Evolutionary conservation across 768 basidiomycete species (phyloP), one percentile per base, ranked within the genome.

Genomic region (Holtermanniella nyarrowii): DNA sequence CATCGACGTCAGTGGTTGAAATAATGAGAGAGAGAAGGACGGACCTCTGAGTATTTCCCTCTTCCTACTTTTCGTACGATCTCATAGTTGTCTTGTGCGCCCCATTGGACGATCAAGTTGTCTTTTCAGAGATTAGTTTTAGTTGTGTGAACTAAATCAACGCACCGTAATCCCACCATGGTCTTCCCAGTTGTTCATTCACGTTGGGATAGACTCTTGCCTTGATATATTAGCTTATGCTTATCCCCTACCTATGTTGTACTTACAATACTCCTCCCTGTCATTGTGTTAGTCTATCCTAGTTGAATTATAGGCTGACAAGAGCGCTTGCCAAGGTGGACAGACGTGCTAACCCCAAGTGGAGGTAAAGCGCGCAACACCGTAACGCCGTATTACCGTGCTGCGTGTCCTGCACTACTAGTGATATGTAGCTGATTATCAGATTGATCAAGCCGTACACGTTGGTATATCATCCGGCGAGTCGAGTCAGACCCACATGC

Each of bases 101-200:
- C 90, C 90, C 90, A 96, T 62, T 90, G 86, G n/a, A 96, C 72
- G 42, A 89, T 87, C 12, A 96, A 78, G 72, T 90, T 91, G 77
- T 96, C 88, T 70, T 39, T 26, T n/a, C 20, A 25, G 26, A 14
- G 10, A 37, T 10, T 22, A 24, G 48, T 26, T 26, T 18, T n/a
- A 48, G 16, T 27, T 13, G n/a, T 37, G 27, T 26, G 52, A 44
- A 50, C 47, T 42, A 48, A 51, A 45, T 51, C 55, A 56, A 68
- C 76, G 62, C 59, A 91, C 90, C 90, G 70, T 95, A 95, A 80
- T 95, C 90, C 71, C 88, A 84, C 90, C 90, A 95, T 58, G 86
- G 80, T 54, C 87, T 80, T 18, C 90, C 90, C 58, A 88, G 76
- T 68, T 82, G 83, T 62, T 80, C 78, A 70, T 93, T 93, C 63